These are phyloP conservation scores for Viola pubescens DNA, from an alignment of 441 rosid species.

Conservation along the genomic window DNA sequence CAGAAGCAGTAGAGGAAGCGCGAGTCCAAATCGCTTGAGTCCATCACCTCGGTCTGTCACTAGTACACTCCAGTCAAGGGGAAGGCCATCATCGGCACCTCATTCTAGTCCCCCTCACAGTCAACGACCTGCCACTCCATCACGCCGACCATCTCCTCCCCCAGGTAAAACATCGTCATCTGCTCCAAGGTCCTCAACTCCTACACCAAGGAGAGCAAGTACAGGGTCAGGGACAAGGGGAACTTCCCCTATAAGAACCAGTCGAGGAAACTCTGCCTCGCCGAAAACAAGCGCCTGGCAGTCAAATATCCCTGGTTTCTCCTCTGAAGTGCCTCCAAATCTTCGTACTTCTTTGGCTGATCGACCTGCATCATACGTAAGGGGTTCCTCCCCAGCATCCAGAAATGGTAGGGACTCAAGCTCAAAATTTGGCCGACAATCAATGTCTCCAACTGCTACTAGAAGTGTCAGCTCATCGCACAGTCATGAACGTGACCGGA, in stretches of 20 bases:
- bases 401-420: slow-evolving; percentile 66
- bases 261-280: slow-evolving; percentile 80
- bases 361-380: slow-evolving; percentile 83
- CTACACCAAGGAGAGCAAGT: slow-evolving; percentile 69
- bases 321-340: slow-evolving; percentile 94
- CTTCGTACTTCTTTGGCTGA: slow-evolving; percentile 94
- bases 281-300: slow-evolving; percentile 93
- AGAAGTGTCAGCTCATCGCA: slow-evolving; percentile 88
- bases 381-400: slow-evolving; percentile 98
- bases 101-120: slow-evolving; percentile 62
- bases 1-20: slow-evolving; percentile 89
- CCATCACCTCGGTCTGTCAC: slow-evolving; percentile 77
- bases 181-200: slow-evolving; percentile 68
- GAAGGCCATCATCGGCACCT: slow-evolving; percentile 77
- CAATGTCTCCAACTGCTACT: slow-evolving; percentile 91
- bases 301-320: slow-evolving; percentile 86
- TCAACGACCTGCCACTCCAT: slow-evolving; percentile 52
- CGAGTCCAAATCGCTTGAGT: slow-evolving; percentile 93
- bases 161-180: slow-evolving; percentile 57
- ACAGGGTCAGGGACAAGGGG: slow-evolving; percentile 70
- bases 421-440: slow-evolving; percentile 63
- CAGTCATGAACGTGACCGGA: slow-evolving; percentile 80
- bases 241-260: slow-evolving; percentile 64
- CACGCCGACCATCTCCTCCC: slow-evolving; percentile 73
- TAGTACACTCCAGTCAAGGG: slow-evolving; percentile 63